phyloP scores from a whole-genome alignment of 2,329 filamentous ascomycete species.

The Fusarium robinianum region DNA sequence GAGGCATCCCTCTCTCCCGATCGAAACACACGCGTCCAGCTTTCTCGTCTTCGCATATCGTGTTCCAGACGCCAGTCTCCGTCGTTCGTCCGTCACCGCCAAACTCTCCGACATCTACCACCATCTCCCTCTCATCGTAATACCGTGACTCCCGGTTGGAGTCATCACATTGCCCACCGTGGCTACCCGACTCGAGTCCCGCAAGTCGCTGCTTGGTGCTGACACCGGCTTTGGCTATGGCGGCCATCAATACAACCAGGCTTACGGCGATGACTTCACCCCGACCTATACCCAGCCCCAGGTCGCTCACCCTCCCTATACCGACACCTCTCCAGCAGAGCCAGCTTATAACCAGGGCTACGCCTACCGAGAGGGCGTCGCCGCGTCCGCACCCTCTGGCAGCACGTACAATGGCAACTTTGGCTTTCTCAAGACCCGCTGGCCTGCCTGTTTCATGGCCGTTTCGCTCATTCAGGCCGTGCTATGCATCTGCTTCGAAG shows the following conservation, averaged over 20 bases:
- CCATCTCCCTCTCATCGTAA: constrained; percentile 11
- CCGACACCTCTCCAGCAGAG: constrained; percentile 39
- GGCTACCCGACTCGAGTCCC: constrained; percentile 48
- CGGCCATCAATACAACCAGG: constrained; percentile 41
- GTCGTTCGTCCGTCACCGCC: constrained; percentile 18
- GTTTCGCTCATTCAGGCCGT: constrained; percentile 76
- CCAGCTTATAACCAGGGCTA: constrained; percentile 43
- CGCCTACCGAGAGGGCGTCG: constrained; percentile 45
- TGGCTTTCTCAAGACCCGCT: constrained; percentile 80
- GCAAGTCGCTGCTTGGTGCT: constrained; percentile 46
- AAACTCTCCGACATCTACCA: constrained; percentile 17
- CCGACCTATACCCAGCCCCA: constrained; percentile 24
- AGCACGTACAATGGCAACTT: constrained; percentile 47
- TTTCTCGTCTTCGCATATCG: background rate
- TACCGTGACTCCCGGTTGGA: constrained; percentile 45
- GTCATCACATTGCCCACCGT: constrained; percentile 43
- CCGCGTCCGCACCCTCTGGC: constrained; percentile 39
- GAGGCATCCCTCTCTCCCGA: constrained; percentile 12
- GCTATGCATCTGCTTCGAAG: constrained; percentile 81
- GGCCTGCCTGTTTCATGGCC: constrained; percentile 85
- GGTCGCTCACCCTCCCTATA: constrained; percentile 37
- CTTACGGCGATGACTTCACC: constrained; percentile 36
- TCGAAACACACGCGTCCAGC: constrained; percentile 18
- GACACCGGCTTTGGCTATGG: constrained; percentile 47
- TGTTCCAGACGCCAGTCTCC: background rate